phyloP scores from a whole-genome alignment of 2,329 filamentous ascomycete species.

The Diplodia sapinea region DNA sequence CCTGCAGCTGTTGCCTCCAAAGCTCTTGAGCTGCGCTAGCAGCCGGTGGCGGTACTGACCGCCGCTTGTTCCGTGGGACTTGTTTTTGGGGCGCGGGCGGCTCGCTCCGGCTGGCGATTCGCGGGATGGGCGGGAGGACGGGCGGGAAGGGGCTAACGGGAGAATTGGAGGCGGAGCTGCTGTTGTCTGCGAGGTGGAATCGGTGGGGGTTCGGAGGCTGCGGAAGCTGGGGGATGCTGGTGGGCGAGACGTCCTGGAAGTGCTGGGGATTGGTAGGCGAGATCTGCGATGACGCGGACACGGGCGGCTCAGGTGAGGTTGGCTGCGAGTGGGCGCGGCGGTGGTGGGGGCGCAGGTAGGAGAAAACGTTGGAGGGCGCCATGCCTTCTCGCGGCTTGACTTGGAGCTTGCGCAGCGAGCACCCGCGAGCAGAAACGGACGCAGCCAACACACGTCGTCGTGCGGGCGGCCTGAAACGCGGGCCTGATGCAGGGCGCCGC shows the following conservation, averaged over 20 bases:
- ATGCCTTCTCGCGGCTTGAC: constrained; percentile 34
- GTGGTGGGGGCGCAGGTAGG: constrained; percentile 48
- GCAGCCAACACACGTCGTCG: constrained; percentile 16
- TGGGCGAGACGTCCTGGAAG: constrained; percentile 24
- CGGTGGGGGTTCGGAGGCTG: constrained; percentile 39
- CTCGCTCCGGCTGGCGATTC: constrained; percentile 45
- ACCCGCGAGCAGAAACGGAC: constrained; percentile 17
- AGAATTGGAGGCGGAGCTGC: constrained; percentile 40
- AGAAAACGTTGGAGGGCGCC: constrained; percentile 49
- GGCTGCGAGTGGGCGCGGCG: constrained; percentile 47
- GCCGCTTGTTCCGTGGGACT: background rate
- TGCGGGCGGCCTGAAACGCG: constrained; percentile 20
- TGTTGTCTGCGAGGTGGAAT: constrained; percentile 38
- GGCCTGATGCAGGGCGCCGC: constrained; percentile 13
- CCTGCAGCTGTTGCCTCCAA: constrained; percentile 1
- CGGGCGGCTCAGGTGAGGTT: constrained; percentile 44
- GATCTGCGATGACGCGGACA: constrained; percentile 34
- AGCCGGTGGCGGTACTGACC: constrained; percentile 7
- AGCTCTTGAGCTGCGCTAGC: constrained; percentile 13
- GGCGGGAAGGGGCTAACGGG: constrained; percentile 49
- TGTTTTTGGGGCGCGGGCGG: constrained; percentile 14
- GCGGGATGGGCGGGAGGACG: constrained; percentile 48
- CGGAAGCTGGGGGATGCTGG: constrained; percentile 24
- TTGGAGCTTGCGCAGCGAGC: constrained; percentile 4
- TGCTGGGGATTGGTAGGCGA: constrained; percentile 40